phyloP scores from a whole-genome alignment of 129 eudicot genomes.

The Chrysanthemum makinoi region DNA sequence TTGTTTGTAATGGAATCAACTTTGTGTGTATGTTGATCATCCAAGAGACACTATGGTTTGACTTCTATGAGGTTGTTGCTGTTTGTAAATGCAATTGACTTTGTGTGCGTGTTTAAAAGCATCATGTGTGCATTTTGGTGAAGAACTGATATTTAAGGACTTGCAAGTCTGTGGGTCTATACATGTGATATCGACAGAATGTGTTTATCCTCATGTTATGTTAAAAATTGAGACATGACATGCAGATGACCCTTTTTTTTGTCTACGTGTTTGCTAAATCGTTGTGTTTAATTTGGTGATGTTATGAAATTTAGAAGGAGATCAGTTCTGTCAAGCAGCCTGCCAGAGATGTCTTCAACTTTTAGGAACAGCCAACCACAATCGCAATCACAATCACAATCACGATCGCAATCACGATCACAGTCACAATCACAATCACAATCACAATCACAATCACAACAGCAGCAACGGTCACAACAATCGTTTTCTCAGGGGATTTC shows the following conservation, averaged over 20 bases:
- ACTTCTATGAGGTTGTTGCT: conserved; percentile 6
- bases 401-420: too few species aligned
- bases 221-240: conserved; percentile 16
- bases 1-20: neutral
- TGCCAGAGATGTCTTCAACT: conserved; percentile 54
- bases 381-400: conserved; percentile 38
- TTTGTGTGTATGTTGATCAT: conserved; percentile 4
- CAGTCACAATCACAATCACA: too few species aligned
- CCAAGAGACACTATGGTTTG: conserved; percentile 7
- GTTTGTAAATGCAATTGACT: conserved; percentile 13
- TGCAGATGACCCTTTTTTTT: neutral
- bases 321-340: conserved; percentile 39
- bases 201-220: neutral
- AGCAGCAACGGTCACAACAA: conserved; percentile 67
- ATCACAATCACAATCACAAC: conserved; percentile 46
- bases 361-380: conserved; percentile 53
- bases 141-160: conserved; percentile 14
- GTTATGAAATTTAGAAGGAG: conserved; percentile 43
- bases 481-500: conserved; percentile 79
- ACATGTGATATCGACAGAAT: conserved; percentile 9
- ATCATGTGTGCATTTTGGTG: conserved; percentile 11
- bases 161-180: conserved; percentile 12
- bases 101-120: neutral
- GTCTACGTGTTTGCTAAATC: neutral
- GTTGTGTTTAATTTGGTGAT: conserved; percentile 23